Base-by-base conservation (phyloP, 805 yeast species). In the Wickerhamiella qilinensis region DNA sequence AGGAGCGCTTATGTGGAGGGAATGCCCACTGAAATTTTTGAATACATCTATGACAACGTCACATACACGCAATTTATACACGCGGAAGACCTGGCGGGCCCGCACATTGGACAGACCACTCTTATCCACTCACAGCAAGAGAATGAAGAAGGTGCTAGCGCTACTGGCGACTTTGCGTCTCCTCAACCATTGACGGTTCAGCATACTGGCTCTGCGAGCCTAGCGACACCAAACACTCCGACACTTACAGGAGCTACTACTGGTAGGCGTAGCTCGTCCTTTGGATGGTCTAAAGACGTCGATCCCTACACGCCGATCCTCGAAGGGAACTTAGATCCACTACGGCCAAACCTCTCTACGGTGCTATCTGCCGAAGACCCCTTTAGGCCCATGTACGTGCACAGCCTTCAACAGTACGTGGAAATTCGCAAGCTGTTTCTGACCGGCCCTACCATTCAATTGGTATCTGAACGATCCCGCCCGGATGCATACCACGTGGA, bases 21-120 rank as follows among this genome's bases (percentile, higher is more conserved):
- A 8, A 47, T 62, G 8, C 49, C 66, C 2, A 51, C 51, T 14
- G 60, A 55, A 20, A 44, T 60, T 17, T 46, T 60, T 29, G 63
- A 63, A 36, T 79, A 77, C 50, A 69, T 69, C 44, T 80, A 66
- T 49, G 86, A 78, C 47, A 80, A 80, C 52, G 70, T 77, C 35
- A 72, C 76, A 0, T 65, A 65, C 38, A 56, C 71, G 3, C 78
- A 77, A 17, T 76, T 78, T 44, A 59, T 65, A 5, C 68, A 65
- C 28, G 62, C 60, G 15, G 60, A 59, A n/a, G 69, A 63, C 4
- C 33, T 30, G 19, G 7, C 7, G 15, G 15, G 8, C 7, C 31
- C 31, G 15, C 25, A 22, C 9, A n/a, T n/a, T n/a, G n/a, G n/a
- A n/a, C 12, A 14, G 14, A 24, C 28, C 28, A 9, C 9, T 9